Conservation (phyloP, 805 yeast species). For the Starmerella vaccinii region DNA sequence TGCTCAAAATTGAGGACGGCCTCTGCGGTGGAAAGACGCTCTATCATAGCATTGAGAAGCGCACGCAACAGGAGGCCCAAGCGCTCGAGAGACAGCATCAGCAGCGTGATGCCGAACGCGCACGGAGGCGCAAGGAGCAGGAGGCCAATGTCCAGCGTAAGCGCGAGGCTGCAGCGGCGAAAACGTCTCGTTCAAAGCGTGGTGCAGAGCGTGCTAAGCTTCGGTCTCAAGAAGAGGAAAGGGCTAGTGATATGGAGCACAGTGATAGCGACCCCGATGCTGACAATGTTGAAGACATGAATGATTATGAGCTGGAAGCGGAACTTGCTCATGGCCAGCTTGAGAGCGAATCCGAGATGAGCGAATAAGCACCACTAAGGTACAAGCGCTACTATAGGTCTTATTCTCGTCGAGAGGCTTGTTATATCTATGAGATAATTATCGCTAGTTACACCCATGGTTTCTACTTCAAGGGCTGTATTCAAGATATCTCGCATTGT, state of each 20-base stretch:
- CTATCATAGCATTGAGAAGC: constrained; percentile 62
- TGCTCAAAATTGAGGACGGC: constrained; percentile 86
- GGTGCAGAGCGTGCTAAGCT: constrained; percentile 34
- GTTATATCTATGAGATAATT: too few relatives aligned
- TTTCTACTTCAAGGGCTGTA: too few relatives aligned
- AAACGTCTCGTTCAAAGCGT: constrained; percentile 57
- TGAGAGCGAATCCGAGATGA: not conserved
- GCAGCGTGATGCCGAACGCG: constrained; percentile 50
- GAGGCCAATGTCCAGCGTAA: constrained; percentile 63
- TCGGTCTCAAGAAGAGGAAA: constrained; percentile 12
- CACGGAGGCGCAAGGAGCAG: constrained; percentile 65
- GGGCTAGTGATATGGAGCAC: constrained; percentile 23
- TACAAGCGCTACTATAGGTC: not conserved
- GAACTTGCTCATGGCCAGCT: constrained; percentile 20
- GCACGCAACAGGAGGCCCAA: constrained; percentile 50
- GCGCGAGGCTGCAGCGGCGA: constrained; percentile 61
- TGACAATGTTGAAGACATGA: constrained; percentile 36
- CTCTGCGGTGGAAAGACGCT: constrained; percentile 79
- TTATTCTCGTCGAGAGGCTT: too few relatives aligned
- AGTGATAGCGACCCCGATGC: constrained; percentile 24
- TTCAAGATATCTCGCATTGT: too few relatives aligned
- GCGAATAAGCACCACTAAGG: not conserved
- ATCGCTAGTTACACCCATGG: too few relatives aligned
- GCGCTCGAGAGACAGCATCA: constrained; percentile 60
- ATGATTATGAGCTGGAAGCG: constrained; percentile 30